Evolutionary conservation across 2,329 filamentous ascomycete species (phyloP).

Genomic region (Orbilia oligospora): DNA sequence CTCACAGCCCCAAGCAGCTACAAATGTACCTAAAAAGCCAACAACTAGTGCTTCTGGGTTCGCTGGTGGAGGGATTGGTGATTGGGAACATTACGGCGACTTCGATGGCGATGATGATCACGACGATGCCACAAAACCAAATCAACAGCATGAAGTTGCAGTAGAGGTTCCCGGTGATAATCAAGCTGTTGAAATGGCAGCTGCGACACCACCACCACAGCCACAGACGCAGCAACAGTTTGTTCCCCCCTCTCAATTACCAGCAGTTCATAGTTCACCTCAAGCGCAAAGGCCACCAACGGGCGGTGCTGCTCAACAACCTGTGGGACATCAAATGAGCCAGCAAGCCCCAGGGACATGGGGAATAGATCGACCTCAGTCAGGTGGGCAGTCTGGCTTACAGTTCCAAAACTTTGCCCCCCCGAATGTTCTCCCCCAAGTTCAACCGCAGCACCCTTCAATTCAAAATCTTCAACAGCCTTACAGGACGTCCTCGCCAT

Average conservation of each 20-base stretch:
- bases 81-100: conserved; percentile 59
- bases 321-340: conserved; percentile 18
- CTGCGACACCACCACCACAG: conserved; percentile 49
- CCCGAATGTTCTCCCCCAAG: conserved; percentile 25
- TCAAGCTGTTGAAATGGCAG: conserved; percentile 60
- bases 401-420: conserved; percentile 53
- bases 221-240: conserved; percentile 40
- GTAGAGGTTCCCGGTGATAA: conserved; percentile 52
- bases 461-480: conserved; percentile 50
- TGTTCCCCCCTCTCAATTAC: conserved; percentile 23
- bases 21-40: conserved; percentile 22
- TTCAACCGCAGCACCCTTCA: conserved; percentile 42
- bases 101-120: conserved; percentile 57
- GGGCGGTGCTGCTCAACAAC: conserved; percentile 14
- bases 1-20: conserved; percentile 33
- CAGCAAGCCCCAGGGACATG: conserved; percentile 42
- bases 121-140: conserved; percentile 23
- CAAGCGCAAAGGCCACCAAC: conserved; percentile 36
- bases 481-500: conserved; percentile 44
- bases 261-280: conserved; percentile 35
- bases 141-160: conserved; percentile 41
- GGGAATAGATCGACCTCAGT: conserved; percentile 49
- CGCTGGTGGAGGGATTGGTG: conserved; percentile 53
- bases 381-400: conserved; percentile 37
- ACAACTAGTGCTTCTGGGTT: conserved; percentile 48